Evolutionary conservation across 805 yeast species (phyloP).

Genomic region (Zygosaccharomyces pseudorouxii): DNA sequence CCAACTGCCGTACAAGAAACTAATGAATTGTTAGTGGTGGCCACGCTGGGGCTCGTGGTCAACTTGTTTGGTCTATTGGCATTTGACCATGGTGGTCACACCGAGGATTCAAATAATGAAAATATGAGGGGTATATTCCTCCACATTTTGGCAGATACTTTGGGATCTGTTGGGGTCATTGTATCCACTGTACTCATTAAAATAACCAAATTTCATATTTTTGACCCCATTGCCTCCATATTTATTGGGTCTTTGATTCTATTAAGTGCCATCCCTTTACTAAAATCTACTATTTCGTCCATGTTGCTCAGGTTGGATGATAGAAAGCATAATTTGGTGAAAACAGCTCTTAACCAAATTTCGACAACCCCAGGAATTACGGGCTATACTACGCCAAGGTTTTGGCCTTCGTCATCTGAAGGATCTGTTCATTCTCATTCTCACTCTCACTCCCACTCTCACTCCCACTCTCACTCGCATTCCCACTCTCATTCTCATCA

Average conservation of each 20-base stretch:
- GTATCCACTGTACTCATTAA: slow-evolving; percentile 76
- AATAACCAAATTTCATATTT: slow-evolving; percentile 59
- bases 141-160: slow-evolving; percentile 90
- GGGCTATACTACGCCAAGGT: slow-evolving; percentile 83
- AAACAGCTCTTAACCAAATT: slow-evolving; percentile 64
- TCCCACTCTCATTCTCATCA: slow-evolving; percentile 37
- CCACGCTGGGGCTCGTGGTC: slow-evolving; percentile 77
- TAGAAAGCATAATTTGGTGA: slow-evolving; percentile 56
- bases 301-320: slow-evolving; percentile 58
- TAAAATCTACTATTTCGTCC: slow-evolving; percentile 73
- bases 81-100: slow-evolving; percentile 77
- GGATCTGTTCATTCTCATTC: slow-evolving; percentile 19
- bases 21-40: slow-evolving; percentile 78
- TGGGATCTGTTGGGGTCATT: slow-evolving; percentile 97
- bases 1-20: slow-evolving; percentile 79
- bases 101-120: slow-evolving; percentile 41
- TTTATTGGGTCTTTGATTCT: slow-evolving; percentile 79
- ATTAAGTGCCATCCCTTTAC: slow-evolving; percentile 75
- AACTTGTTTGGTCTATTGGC: slow-evolving; percentile 92
- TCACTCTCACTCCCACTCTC: slow-evolving; percentile 37
- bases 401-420: slow-evolving; percentile 63
- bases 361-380: slow-evolving; percentile 71
- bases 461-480: slow-evolving; percentile 42
- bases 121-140: slow-evolving; percentile 93
- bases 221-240: slow-evolving; percentile 90